Conservation (phyloP, 345 rosid species). For the Melastoma malabathricum region DNA sequence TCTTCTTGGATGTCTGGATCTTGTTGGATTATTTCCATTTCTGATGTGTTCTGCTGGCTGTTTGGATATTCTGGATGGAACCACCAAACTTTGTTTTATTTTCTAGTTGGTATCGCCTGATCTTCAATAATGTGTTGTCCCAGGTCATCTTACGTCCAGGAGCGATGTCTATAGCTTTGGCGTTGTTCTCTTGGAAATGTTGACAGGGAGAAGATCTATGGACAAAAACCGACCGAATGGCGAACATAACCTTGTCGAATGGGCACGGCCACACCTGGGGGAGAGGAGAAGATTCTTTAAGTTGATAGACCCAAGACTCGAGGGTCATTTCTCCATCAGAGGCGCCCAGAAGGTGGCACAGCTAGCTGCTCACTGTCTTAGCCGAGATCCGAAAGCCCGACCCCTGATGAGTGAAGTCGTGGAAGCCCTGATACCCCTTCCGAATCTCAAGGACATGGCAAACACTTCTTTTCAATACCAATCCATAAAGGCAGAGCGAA, state of each 20-base stretch:
- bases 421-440: constrained; percentile 29
- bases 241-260: constrained; percentile 38
- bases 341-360: constrained; percentile 41
- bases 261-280: constrained; percentile 34
- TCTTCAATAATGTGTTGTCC: background rate
- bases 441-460: constrained; percentile 34
- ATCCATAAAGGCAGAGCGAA: constrained; percentile 11
- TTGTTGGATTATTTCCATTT: too few species aligned
- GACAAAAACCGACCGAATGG: constrained; percentile 36
- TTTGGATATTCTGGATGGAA: background rate
- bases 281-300: constrained; percentile 29
- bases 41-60: too few species aligned
- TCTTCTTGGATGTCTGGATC: too few species aligned
- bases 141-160: constrained; percentile 42
- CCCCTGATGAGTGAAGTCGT: constrained; percentile 44
- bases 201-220: constrained; percentile 38
- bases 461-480: constrained; percentile 38
- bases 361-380: constrained; percentile 37
- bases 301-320: constrained; percentile 34
- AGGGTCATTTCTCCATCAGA: constrained; percentile 35
- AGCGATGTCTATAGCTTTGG: constrained; percentile 44
- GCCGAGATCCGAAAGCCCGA: constrained; percentile 33
- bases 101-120: background rate
- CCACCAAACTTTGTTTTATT: background rate
- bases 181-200: constrained; percentile 36